Base-by-base conservation (phyloP, 768 basidiomycete genomes). In the Xerocomus brunneocitrinus region DNA sequence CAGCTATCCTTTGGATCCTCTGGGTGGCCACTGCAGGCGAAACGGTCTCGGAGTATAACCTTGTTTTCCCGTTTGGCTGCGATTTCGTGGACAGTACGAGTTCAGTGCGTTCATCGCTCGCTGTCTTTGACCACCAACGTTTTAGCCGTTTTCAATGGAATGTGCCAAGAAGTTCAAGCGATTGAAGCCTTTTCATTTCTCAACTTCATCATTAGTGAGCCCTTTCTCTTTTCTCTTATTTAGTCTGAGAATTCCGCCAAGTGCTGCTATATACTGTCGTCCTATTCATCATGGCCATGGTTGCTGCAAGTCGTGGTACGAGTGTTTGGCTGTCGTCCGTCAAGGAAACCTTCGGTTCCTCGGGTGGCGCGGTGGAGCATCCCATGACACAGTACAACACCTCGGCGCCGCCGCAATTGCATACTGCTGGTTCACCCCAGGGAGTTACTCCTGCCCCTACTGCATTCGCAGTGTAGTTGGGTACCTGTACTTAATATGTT, bases 21-120 rank as follows among this genome's bases (percentile, higher is more conserved):
- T 78, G 72, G 76, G 66, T 77, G 25, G 68, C 73, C 14, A 59
- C 66, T 27, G 76, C 59, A 4, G 69, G 63, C 4, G 57, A 67
- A 35, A 50, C 73, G 2, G 65, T 62, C 13, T 9, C 49, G n/a
- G 7, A 28, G 3, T 47, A 6, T 5, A 14, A 8, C 10, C 6
- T 49, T n/a, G 38, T 9, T 38, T 63, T 60, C 49, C 49, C 56
- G 7, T 31, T 28, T 12, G 60, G 57, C 5, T 54, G 65, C 35
- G 9, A 32, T 35, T 58, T 55, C 28, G 8, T 8, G 16, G 28
- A 49, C 12, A 3, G 57, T 61, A 45, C 5, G 57, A 27, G 22
- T 58, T 42, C 22, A 32, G n/a, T 53, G 22, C 6, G 28, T 6
- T 34, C 19, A n/a, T 22, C 3, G 1, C 8, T 28, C 34, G 47